Base-by-base conservation (phyloP, 2,329 filamentous ascomycete species). In the Hymenoscyphus occultus region DNA sequence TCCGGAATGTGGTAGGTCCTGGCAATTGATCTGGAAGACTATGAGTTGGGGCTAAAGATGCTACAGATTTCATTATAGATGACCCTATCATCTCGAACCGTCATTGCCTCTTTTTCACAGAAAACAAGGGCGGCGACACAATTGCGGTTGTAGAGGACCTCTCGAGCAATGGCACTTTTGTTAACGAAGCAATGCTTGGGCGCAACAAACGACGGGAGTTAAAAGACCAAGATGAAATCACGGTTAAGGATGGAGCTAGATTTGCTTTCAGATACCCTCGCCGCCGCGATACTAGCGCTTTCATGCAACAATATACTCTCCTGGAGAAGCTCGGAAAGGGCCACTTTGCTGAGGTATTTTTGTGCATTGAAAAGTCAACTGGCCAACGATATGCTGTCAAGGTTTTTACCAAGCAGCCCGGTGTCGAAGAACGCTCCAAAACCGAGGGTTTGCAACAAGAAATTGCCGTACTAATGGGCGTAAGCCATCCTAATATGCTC, bases 401-500 rank as follows among this genome's bases (percentile, higher is more conserved):
- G 81, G 89, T 95, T 65, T 98, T 99, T 75, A 93, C 92, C 72
- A 95, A 92, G 78, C 88, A 90, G 5, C 83, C 88, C 2, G 91
- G 90, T n/a, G 84, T 89, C 65, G 92, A 93, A 51, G 93, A 97
- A 70, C 87, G 86, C 69, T 90, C 91, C 19, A 94, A 93, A 77
- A 88, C 89, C 5, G 92, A 97, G 66, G 90, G 92, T 2, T 79
- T 98, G 57, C 92, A 97, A 75, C 93, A 98, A 76, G 96, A 99
- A 77, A 96, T 99, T 75, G 94, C 92, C 28, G 92, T 99, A 16
- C 80, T 99, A 67, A 98, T 97, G 93, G 88, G 93, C n/a, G 92
- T 99, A 67, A 96, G 91, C 75, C 95, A 99, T 77, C 91, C 93
- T 3, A 95, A 96, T 70, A 85, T 99, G 62, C 82, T 99, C 14